Evolutionary conservation across 805 yeast genomes (phyloP), one percentile per base, ranked within the genome.

Genomic region (Saccharomycopsis synnaedendra): DNA sequence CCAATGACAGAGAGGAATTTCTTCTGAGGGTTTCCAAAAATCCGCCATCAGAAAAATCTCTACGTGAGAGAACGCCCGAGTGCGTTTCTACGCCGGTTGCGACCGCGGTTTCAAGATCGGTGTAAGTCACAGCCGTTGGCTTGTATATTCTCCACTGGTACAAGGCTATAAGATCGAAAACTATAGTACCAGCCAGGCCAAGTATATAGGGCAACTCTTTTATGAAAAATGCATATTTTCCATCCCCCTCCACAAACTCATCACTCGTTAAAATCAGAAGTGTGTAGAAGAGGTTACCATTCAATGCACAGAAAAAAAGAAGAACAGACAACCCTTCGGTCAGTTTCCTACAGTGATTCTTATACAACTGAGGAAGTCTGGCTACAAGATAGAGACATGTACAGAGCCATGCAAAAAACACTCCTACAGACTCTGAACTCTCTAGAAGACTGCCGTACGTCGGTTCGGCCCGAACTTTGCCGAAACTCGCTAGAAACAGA

Each of bases 291-390:
- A 81, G 55, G 62, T 89, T 89, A 3, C 95, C 95, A 31, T 77
- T 49, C 43, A 89, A 66, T 1, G 96, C 95, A 29, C 93, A 78
- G 7, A 76, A 76, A 61, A 89, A 90, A 30, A 89, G 67, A 42
- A 85, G 63, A 28, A 94, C 86, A 1, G 96, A 84, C 3, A 88
- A 69, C 3, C 96, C 97, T 32, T 83, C 82, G 0, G 94, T 94
- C 1, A 95, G 85, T 60, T 85, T 84, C 38, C 96, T 69, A 45
- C 67, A 57, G 60, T 77, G 82, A 64, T 90, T 90, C 61, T 85
- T 86, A 59, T 74, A 65, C 44, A 89, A 67, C 60, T 89, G 97
- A 1, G 97, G 97, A 43, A 87, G 62, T 51, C 97, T 71, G 2
- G 96, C 85, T 8, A 79, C 67, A 42, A 87, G 72, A 59, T 90